Base-by-base conservation (phyloP, 352 stramenopile genomes). In the Globisporangium uncinulatum region DNA sequence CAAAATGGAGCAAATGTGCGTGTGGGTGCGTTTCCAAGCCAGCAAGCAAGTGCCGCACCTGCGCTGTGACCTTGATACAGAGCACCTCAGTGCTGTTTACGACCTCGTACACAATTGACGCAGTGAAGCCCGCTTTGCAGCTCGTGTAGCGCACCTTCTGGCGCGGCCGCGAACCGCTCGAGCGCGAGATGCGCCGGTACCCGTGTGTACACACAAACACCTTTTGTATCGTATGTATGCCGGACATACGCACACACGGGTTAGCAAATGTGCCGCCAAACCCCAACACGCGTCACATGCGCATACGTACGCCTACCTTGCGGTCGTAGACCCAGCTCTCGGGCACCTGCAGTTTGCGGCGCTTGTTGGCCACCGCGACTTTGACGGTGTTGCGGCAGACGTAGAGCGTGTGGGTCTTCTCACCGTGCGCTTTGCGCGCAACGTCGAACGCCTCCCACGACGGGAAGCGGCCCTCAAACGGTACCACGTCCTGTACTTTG, bases 371-470 rank as follows among this genome's bases (percentile, higher is more conserved):
- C 24, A 86, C 70, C 29, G 76, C 73, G 48, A 89, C 79, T 53
- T 87, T 85, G 47, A 89, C 76, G 10, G 76, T 87, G 59, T 89
- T 89, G 54, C 79, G 79, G 54, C 79, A 89, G 52, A 89, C 79
- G 65, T 89, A 89, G 69, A 89, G 84, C 36, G 76, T 89, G 75
- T 84, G 71, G 24, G 79, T 89, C 63, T 86, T 86, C 60, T 89
- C 79, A 59, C 79, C 79, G 59, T 89, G 79, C 7, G 75, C 73
- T 49, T 73, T 79, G 24, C 79, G 73, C 45, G 76, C 79, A 9
- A 84, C 57, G 48, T 89, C 79, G 41, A 89, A 87, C 32, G 75
- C 76, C 66, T 87, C 79, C 79, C 79, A 89, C n/a, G 79, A 89
- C 67, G 76, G 66, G 62, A 87, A 89, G 20, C 70, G 69, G 14